A percentile compares a stretch with the other conserved stretches of the same genome.
These are phyloP conservation scores for Hortaea sp. DNA, from an alignment of 2,329 filamentous ascomycete genomes.

Conservation along the genomic window DNA sequence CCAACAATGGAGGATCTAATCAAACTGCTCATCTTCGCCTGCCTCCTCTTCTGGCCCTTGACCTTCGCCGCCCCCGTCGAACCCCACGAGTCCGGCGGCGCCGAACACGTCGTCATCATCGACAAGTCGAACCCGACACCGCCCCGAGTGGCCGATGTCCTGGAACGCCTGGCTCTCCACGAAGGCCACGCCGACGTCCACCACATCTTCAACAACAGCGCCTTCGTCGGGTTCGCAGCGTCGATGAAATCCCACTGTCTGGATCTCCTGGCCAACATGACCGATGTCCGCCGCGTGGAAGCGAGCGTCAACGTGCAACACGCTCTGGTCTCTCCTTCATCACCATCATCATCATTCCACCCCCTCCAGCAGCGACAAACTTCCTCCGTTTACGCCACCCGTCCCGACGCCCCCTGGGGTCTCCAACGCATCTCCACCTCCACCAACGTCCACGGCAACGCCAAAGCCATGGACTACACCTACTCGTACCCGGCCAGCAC, in stretches of 20 bases:
- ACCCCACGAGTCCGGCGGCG: constrained; percentile 15
- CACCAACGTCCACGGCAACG: constrained; percentile 14
- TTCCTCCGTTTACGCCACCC: constrained; percentile 13
- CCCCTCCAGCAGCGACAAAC: constrained; percentile 12
- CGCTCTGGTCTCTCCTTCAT: neutral
- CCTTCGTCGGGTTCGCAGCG: constrained; percentile 31
- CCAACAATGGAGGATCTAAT: neutral
- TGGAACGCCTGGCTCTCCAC: constrained; percentile 27
- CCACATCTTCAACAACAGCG: constrained; percentile 32
- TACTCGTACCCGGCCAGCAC: constrained; percentile 27
- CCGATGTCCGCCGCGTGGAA: constrained; percentile 33
- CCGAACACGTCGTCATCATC: constrained; percentile 30
- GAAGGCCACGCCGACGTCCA: constrained; percentile 29
- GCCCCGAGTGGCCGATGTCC: constrained; percentile 26
- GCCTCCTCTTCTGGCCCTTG: neutral
- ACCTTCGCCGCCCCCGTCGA: constrained; percentile 5
- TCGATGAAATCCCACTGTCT: constrained; percentile 32
- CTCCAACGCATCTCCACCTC: constrained; percentile 35
- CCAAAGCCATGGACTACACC: constrained; percentile 30
- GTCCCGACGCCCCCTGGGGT: constrained; percentile 35
- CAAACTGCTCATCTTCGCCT: neutral
- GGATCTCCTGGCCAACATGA: constrained; percentile 28
- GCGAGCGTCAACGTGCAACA: constrained; percentile 20
- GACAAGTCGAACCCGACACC: constrained; percentile 21
- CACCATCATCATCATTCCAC: neutral